Conservation (phyloP, 768 basidiomycete species). For the Mycena venus region DNA sequence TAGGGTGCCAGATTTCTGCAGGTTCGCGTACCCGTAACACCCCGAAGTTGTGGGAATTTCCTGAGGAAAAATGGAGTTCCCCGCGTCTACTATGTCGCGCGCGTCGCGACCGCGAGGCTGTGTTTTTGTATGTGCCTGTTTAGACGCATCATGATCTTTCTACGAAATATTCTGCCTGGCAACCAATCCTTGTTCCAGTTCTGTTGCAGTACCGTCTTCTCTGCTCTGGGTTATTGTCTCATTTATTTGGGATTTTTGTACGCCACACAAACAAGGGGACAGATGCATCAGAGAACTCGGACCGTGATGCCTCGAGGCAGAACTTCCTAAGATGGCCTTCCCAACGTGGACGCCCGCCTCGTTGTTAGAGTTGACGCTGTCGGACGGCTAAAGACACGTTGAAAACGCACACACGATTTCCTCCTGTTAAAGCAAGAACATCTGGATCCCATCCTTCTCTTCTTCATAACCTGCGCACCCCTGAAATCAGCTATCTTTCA, state of each 20-base stretch:
- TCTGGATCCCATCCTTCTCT: conserved; percentile 19
- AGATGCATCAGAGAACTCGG: conserved; percentile 28
- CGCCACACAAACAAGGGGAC: not conserved
- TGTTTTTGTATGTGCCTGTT: no score
- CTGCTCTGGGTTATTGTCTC: not conserved
- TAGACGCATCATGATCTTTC: no score
- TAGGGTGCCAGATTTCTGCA: no score
- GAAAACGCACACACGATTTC: conserved; percentile 21
- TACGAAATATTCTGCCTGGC: not conserved
- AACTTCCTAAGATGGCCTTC: conserved; percentile 24
- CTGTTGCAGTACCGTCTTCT: not conserved
- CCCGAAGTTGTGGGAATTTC: no score
- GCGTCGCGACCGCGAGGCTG: no score
- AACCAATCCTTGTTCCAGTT: conserved; percentile 1
- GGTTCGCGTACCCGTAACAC: no score
- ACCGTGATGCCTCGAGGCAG: conserved; percentile 33
- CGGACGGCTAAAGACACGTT: conserved; percentile 27
- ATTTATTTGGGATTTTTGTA: not conserved
- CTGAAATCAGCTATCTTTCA: conserved; percentile 46
- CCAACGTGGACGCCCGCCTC: conserved; percentile 29
- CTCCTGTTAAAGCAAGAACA: conserved; percentile 31
- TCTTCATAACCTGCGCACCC: conserved; percentile 25
- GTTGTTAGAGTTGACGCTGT: conserved; percentile 28
- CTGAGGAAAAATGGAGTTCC: no score
- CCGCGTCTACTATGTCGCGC: no score